Percentiles rank a stretch among this genome's conserved stretches.
Conservation (phyloP, 2,329 filamentous ascomycete species). For the Ophiostoma pallidulum region DNA sequence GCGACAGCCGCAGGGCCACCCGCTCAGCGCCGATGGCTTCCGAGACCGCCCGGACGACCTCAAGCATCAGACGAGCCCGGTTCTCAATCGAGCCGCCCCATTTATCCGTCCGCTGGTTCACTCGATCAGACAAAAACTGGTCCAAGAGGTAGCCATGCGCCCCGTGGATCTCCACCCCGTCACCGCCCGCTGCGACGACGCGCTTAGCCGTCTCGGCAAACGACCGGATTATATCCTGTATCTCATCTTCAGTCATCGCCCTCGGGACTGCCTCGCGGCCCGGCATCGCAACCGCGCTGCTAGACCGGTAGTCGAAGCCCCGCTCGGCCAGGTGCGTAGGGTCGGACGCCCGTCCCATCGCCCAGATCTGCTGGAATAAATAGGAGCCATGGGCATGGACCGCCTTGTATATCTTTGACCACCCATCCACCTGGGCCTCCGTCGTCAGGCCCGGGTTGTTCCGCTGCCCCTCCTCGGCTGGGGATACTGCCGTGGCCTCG, state of each 20-base stretch:
- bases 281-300: constrained; percentile 36
- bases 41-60: constrained; percentile 51
- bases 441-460: constrained; percentile 51
- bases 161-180: constrained; percentile 63
- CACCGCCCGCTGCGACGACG: constrained; percentile 54
- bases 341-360: constrained; percentile 31
- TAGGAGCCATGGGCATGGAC: constrained; percentile 52
- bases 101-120: constrained; percentile 57
- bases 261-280: constrained; percentile 34
- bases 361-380: constrained; percentile 54
- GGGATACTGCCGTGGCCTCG: constrained; percentile 37
- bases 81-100: constrained; percentile 67
- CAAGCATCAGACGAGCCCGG: constrained; percentile 56
- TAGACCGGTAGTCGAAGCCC: constrained; percentile 27
- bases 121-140: constrained; percentile 57
- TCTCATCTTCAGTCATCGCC: constrained; percentile 56
- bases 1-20: constrained; percentile 43
- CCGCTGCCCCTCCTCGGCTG: constrained; percentile 25
- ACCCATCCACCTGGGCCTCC: constrained; percentile 43
- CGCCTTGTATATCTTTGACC: constrained; percentile 49
- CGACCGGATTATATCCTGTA: constrained; percentile 50
- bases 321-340: constrained; percentile 21
- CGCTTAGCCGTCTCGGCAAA: constrained; percentile 46
- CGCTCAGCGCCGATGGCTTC: constrained; percentile 40
- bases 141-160: constrained; percentile 73